Evolutionary conservation across 768 basidiomycete species (phyloP).

Genomic region (Trametes meyenii): DNA sequence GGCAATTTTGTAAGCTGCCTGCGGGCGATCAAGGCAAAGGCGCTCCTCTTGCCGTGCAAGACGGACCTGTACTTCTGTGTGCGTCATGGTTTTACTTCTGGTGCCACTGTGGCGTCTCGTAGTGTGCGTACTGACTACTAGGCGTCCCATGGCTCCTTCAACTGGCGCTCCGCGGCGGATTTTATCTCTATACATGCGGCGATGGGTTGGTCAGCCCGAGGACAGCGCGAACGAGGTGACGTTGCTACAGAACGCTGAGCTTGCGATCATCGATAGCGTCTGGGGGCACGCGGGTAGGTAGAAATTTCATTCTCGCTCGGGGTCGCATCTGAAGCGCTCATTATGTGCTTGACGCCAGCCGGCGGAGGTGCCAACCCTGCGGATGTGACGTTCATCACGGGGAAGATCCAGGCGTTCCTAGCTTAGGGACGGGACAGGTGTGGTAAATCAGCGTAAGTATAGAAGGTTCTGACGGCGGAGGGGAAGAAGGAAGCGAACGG

Average conservation of each 20-base stretch:
- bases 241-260: slow-evolving; percentile 41
- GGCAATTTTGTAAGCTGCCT: slow-evolving; percentile 47
- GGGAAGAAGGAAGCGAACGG: neutral
- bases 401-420: slow-evolving; percentile 18
- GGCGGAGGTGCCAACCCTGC: slow-evolving; percentile 22
- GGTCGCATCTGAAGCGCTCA: neutral
- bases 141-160: neutral
- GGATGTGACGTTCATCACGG: slow-evolving; percentile 21
- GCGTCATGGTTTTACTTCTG: slow-evolving; percentile 2
- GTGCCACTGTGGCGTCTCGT: neutral
- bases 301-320: neutral
- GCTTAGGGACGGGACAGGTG: neutral
- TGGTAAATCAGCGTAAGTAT: slow-evolving; percentile 2
- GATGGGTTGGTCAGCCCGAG: slow-evolving; percentile 42
- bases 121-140: neutral
- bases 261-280: slow-evolving; percentile 53
- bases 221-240: slow-evolving; percentile 50
- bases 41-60: slow-evolving; percentile 58
- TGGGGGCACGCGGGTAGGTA: slow-evolving; percentile 55
- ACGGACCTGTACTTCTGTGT: slow-evolving; percentile 61
- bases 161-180: neutral
- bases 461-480: neutral
- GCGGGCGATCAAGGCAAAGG: slow-evolving; percentile 48
- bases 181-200: neutral
- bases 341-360: slow-evolving; percentile 1